These are phyloP conservation scores for Colletotrichum liaoningense DNA, from an alignment of 2,329 filamentous ascomycete genomes.

Conservation along the genomic window DNA sequence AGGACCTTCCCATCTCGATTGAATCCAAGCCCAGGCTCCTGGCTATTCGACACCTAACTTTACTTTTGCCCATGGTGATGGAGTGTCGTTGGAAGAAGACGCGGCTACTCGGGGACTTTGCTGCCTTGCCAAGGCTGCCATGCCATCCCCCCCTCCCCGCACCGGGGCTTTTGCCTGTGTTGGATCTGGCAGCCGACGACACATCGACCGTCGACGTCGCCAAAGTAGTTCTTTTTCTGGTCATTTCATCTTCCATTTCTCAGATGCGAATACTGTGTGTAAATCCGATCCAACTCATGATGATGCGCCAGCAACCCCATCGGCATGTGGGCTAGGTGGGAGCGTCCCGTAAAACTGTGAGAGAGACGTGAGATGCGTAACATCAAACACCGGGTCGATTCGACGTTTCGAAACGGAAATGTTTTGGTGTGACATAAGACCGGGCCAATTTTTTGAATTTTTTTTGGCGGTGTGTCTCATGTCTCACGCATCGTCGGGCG, in stretches of 20 bases:
- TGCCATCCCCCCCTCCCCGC: no score
- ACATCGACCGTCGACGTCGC: no score
- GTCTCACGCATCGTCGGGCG: no score
- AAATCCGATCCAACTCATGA: no score
- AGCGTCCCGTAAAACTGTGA: no score
- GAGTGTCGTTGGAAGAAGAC: background rate
- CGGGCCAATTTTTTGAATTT: background rate
- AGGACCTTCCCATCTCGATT: background rate
- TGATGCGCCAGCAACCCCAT: background rate
- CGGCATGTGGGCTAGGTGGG: background rate
- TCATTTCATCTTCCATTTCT: no score
- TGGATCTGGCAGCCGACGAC: background rate
- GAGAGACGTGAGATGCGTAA: background rate
- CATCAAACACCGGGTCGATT: background rate
- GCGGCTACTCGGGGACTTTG: background rate
- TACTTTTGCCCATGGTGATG: background rate
- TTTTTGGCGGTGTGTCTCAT: no score
- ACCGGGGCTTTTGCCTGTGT: background rate
- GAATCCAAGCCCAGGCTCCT: no score
- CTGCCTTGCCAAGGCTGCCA: background rate
- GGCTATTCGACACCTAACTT: background rate
- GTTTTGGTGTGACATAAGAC: background rate
- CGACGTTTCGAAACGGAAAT: slow-evolving; percentile 21
- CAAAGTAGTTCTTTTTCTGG: no score
- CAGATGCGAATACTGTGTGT: no score